phyloP scores from a whole-genome alignment of 345 rosid species.

The Citrus glauca region DNA sequence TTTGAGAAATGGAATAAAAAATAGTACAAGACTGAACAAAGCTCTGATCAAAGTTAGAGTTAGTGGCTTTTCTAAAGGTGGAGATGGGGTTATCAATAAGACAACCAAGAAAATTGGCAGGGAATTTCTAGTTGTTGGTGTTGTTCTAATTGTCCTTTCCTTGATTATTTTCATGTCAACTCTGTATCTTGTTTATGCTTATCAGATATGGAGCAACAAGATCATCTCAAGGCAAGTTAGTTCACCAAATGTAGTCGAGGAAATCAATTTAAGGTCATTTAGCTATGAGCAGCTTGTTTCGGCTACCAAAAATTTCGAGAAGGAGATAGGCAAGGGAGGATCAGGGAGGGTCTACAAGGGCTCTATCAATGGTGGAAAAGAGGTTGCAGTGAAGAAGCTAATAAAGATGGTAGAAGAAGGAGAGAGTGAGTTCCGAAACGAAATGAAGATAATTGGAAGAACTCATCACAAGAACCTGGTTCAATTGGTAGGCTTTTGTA shows the following conservation, averaged over 20 bases:
- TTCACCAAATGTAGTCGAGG: not conserved
- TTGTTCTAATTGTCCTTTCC: not conserved
- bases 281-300: conserved; percentile 2
- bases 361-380: not conserved
- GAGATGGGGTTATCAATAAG: not conserved
- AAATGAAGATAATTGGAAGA: too few relatives aligned
- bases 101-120: not conserved
- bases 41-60: not conserved
- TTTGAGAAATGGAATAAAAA: not conserved
- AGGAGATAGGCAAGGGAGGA: conserved; percentile 16
- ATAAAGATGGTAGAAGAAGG: not conserved
- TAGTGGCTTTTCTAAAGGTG: not conserved
- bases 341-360: conserved; percentile 19
- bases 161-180: not conserved
- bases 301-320: conserved; percentile 11
- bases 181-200: not conserved
- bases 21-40: not conserved
- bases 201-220: not conserved
- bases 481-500: too few relatives aligned
- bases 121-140: not conserved
- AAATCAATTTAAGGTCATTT: conserved; percentile 6
- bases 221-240: not conserved
- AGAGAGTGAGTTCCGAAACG: not conserved
- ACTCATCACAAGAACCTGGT: too few relatives aligned
- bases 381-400: not conserved